Evolutionary conservation across 2,329 filamentous ascomycete genomes (phyloP).

Genomic region (Septoria petroselini): DNA sequence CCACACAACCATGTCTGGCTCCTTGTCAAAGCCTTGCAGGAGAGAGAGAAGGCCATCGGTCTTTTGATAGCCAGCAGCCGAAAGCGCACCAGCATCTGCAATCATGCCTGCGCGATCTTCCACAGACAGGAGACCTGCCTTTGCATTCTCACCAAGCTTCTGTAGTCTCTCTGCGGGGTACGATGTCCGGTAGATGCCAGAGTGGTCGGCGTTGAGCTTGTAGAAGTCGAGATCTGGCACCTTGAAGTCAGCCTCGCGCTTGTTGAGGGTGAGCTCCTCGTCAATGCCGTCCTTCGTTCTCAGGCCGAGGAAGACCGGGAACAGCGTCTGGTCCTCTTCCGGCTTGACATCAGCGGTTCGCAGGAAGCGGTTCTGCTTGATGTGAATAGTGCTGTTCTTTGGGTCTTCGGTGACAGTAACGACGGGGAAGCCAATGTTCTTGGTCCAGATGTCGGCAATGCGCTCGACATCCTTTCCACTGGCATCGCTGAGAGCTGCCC

Average conservation of each 20-base stretch:
- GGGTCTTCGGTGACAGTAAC: conserved; percentile 78
- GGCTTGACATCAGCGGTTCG: conserved; percentile 89
- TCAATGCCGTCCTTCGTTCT: conserved; percentile 80
- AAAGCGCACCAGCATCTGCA: conserved; percentile 78
- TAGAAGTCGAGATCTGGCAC: conserved; percentile 80
- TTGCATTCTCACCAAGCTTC: conserved; percentile 85
- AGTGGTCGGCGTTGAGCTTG: conserved; percentile 95
- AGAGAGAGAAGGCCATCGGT: conserved; percentile 84
- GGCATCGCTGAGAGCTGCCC: conserved; percentile 80
- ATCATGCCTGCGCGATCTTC: conserved; percentile 95
- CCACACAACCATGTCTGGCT: conserved; percentile 91
- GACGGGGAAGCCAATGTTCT: conserved; percentile 91
- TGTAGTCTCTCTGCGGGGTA: conserved; percentile 79
- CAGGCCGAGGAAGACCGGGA: conserved; percentile 83
- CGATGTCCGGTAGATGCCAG: conserved; percentile 84
- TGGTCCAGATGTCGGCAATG: conserved; percentile 95
- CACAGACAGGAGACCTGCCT: conserved; percentile 72
- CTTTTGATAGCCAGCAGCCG: conserved; percentile 87
- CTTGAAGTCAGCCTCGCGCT: conserved; percentile 74
- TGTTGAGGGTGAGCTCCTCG: conserved; percentile 67
- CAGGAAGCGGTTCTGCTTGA: conserved; percentile 94
- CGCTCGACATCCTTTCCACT: conserved; percentile 87
- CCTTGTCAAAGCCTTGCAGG: conserved; percentile 75
- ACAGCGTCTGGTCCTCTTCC: conserved; percentile 84
- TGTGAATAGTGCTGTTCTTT: conserved; percentile 67